Percentiles rank a stretch among this genome's conserved stretches.
These are phyloP conservation scores for Lupinus albus DNA, from an alignment of 306 rosid genomes.

Conservation along the genomic window DNA sequence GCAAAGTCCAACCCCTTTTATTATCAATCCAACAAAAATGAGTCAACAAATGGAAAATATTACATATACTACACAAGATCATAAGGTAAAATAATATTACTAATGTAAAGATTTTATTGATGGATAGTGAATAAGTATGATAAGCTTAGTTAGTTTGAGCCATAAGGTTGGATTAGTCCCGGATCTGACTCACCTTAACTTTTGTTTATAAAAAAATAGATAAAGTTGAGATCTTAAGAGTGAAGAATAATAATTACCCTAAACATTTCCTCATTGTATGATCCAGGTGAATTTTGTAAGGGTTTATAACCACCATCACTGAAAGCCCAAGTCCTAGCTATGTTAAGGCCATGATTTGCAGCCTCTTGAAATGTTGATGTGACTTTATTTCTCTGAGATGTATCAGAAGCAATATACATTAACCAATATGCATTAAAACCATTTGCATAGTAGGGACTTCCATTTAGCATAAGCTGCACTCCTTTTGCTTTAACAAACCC, in stretches of 20 bases:
- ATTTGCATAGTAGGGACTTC: conserved; percentile 71
- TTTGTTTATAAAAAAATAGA: no score
- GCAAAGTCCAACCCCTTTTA: conserved; percentile 83
- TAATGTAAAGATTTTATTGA: no score
- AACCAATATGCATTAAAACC: conserved; percentile 98
- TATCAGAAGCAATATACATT: conserved; percentile 77
- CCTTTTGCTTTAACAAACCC: conserved; percentile 80
- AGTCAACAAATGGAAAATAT: background rate
- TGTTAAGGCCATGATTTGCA: conserved; percentile 56
- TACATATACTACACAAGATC: background rate
- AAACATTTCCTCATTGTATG: conserved; percentile 76
- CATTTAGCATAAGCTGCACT: conserved; percentile 66
- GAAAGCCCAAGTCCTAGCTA: conserved; percentile 92
- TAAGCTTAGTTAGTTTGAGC: no score
- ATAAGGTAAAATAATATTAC: no score
- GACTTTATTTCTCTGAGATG: conserved; percentile 73
- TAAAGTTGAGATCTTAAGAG: background rate
- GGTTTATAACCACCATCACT: conserved; percentile 80
- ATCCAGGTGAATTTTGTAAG: conserved; percentile 81
- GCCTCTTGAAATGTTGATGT: conserved; percentile 75
- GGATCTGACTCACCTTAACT: no score
- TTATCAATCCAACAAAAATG: conserved; percentile 34
- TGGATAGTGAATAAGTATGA: no score
- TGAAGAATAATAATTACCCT: conserved; percentile 51
- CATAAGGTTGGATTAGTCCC: no score